These are phyloP conservation scores for Mucuna pruriens DNA, from an alignment of 306 rosid genomes.

Conservation along the genomic window DNA sequence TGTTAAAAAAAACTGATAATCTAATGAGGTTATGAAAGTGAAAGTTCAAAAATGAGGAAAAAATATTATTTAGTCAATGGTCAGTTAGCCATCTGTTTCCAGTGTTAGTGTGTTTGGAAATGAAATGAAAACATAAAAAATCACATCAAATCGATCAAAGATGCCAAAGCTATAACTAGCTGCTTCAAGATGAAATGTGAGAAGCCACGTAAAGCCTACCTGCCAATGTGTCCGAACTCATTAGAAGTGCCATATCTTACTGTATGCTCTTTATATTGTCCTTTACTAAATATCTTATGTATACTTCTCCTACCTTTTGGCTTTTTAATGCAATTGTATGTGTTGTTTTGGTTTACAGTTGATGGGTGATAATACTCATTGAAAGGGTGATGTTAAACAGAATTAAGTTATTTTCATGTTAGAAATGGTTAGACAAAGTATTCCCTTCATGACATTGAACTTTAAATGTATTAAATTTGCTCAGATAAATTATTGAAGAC, in stretches of 20 bases:
- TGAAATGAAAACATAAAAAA: no score
- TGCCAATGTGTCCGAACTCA: no score
- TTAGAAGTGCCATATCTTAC: not conserved
- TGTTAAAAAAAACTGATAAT: not conserved
- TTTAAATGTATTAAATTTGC: not conserved
- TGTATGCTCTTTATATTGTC: not conserved
- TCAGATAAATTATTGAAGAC: constrained; percentile 86
- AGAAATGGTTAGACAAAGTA: not conserved
- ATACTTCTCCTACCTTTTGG: not conserved
- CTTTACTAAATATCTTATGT: not conserved
- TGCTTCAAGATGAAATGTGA: no score
- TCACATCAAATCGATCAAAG: no score
- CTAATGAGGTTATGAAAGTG: not conserved
- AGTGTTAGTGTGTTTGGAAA: no score
- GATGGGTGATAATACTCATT: not conserved
- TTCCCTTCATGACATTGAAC: constrained; percentile 5
- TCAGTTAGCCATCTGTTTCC: not conserved
- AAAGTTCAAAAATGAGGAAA: not conserved
- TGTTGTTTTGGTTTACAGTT: not conserved
- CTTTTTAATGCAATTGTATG: not conserved
- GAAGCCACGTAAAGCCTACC: no score
- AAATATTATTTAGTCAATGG: not conserved
- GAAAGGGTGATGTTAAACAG: not conserved
- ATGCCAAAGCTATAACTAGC: no score
- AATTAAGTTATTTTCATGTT: not conserved